These are phyloP conservation scores for Aspergillus ellipticus DNA, from an alignment of 495 filamentous ascomycete species.

Conservation along the genomic window DNA sequence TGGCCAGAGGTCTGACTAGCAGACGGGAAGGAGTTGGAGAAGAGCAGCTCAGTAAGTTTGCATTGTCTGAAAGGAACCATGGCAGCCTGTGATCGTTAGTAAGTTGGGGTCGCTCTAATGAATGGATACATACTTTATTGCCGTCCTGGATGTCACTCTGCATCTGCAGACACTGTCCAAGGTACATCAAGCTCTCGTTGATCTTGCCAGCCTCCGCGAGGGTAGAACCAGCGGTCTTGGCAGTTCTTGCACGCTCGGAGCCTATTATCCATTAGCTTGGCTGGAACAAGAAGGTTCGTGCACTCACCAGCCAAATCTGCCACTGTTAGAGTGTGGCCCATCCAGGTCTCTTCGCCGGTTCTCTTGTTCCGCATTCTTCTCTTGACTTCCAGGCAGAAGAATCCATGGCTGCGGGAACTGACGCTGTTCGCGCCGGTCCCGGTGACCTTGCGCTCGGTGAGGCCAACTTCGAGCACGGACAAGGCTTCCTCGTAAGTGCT, in stretches of 20 bases:
- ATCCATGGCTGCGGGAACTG: conserved; percentile 89
- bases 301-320: conserved; percentile 82
- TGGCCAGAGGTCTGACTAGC: conserved; percentile 48
- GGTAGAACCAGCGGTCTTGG: conserved; percentile 89
- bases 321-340: conserved; percentile 76
- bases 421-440: conserved; percentile 87
- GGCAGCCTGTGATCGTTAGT: conserved; percentile 51
- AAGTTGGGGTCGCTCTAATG: conserved; percentile 1
- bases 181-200: conserved; percentile 96
- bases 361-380: conserved; percentile 58
- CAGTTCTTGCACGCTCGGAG: conserved; percentile 87
- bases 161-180: conserved; percentile 96
- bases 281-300: not conserved
- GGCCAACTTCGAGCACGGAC: conserved; percentile 84
- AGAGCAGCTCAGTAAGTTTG: conserved; percentile 93
- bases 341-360: conserved; percentile 60
- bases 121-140: conserved; percentile 57
- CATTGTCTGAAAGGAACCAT: conserved; percentile 92
- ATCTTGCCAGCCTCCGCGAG: conserved; percentile 96
- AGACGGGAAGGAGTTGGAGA: conserved; percentile 90
- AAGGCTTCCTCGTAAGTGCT: conserved; percentile 81
- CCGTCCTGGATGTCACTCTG: conserved; percentile 74
- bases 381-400: conserved; percentile 94
- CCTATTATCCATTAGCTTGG: conserved; percentile 36
- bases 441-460: conserved; percentile 82